Evolutionary conservation across 2,329 filamentous ascomycete genomes (phyloP), one percentile per base, ranked within the genome.

Genomic region (Kalmusia sp.): DNA sequence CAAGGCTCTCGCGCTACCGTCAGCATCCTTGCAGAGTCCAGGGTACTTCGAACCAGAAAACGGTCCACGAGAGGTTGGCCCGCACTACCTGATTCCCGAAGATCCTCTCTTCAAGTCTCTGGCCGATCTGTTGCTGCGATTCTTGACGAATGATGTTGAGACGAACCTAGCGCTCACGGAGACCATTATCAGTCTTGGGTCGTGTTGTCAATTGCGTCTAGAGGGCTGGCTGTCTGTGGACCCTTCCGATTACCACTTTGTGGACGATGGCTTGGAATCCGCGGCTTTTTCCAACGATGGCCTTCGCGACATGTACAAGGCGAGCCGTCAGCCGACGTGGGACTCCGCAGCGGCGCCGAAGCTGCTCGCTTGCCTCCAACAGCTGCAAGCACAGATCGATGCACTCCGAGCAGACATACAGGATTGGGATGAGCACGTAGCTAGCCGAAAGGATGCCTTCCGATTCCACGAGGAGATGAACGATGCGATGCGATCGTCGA

Each of bases 131-230:
- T 75, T 99, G 9, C 83, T 88, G 38, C 87, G 83, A 0, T 99
- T 98, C 67, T 92, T 97, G 63, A 83, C 91, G 4, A 99, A 99
- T 64, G 88, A 92, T 2, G 87, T 98, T 2, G 92, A 97, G 63
- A 93, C 90, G 2, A 99, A 99, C 63, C 78, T 99, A 3, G 90
- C 89, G 0, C 80, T 97, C 1, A 98, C 93, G 0, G 91, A 96
- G 65, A 84, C 90, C 1, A 80, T 98, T 37, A 84, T 96, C 24
- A 89, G 91, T 60, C 80, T 99, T 34, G 90, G 90, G 9, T 87
- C 90, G 1, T 98, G 95, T 63, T 90, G 92, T 5, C 90, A 91
- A 58, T 88, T 96, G 68, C 86, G 87, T 17, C 82, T 97, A 11
- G 92, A 97, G 67, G 90, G 90, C n/a, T 99, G 95, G 93, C 79